Evolutionary conservation across 208 protist genomes (phyloP).

Genomic region (Trypanosoma congolense): DNA sequence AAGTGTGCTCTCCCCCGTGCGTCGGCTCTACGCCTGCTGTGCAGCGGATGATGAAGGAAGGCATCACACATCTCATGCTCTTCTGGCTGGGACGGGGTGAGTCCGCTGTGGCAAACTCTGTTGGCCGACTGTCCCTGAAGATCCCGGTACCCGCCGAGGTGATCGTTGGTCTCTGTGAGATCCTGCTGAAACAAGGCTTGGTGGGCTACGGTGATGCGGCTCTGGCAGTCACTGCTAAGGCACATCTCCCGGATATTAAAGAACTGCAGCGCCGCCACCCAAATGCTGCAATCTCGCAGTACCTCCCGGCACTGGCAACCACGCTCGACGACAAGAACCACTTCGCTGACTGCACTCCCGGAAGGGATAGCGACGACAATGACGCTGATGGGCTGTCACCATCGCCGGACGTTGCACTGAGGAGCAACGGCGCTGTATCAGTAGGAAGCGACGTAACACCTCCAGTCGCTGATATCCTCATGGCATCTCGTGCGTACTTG

Average conservation of each 20-base stretch:
- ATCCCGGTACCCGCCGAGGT: conserved; percentile 30
- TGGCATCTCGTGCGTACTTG: conserved; percentile 7
- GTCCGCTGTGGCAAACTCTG: conserved; percentile 38
- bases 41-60: conserved; percentile 25
- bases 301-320: conserved; percentile 18
- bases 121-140: conserved; percentile 65
- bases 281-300: conserved; percentile 37
- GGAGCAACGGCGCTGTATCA: conserved; percentile 36
- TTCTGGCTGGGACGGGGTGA: conserved; percentile 24
- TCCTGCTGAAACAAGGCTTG: conserved; percentile 17
- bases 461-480: conserved; percentile 16
- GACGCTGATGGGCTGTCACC: conserved; percentile 21
- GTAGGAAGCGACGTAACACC: conserved; percentile 23
- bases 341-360: conserved; percentile 16
- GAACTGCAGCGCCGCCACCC: conserved; percentile 25
- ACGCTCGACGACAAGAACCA: conserved; percentile 6
- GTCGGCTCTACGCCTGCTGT: conserved; percentile 37
- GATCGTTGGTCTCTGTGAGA: conserved; percentile 29
- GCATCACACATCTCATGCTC: conserved; percentile 23
- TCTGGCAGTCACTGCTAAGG: conserved; percentile 49
- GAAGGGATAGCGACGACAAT: conserved; percentile 8
- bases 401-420: conserved; percentile 29
- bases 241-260: conserved; percentile 24
- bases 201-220: conserved; percentile 31
- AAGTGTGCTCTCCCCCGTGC: conserved; percentile 20